Conservation (phyloP, 805 yeast species). For the Clavispora carvajalis region DNA sequence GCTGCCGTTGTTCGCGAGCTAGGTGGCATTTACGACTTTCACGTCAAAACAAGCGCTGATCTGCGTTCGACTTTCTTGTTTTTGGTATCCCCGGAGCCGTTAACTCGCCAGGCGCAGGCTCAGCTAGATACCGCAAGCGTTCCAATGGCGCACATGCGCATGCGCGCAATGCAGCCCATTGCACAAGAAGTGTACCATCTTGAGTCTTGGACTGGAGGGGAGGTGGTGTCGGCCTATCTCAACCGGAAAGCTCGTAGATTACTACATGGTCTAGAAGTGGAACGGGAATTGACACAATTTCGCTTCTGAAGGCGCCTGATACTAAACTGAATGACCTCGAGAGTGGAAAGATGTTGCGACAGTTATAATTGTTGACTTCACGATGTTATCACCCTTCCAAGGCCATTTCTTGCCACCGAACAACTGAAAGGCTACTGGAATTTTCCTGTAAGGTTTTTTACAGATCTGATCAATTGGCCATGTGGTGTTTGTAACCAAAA, state of each 20-base stretch:
- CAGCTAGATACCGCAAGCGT: slow-evolving; percentile 41
- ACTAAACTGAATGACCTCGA: no score
- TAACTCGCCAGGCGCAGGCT: slow-evolving; percentile 43
- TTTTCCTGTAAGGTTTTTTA: no score
- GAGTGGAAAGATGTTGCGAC: no score
- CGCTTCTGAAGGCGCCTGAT: not conserved
- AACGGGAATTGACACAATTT: not conserved
- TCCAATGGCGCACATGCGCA: slow-evolving; percentile 37
- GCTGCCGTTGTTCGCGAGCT: slow-evolving; percentile 49
- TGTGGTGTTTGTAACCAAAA: no score
- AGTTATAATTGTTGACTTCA: no score
- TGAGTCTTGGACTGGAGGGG: slow-evolving; percentile 36
- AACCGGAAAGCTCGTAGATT: slow-evolving; percentile 33
- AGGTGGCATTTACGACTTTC: slow-evolving; percentile 44
- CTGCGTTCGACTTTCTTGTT: slow-evolving; percentile 28
- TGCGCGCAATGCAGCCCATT: not conserved
- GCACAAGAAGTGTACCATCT: slow-evolving; percentile 19
- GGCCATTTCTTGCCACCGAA: no score
- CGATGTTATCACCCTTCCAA: no score
- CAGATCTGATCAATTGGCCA: no score
- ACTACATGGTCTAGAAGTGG: slow-evolving; percentile 30
- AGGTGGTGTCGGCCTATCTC: slow-evolving; percentile 28
- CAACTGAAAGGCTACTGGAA: no score
- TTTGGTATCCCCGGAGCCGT: slow-evolving; percentile 42
- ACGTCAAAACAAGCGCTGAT: slow-evolving; percentile 20